Evolutionary conservation across 108 stramenopile species (phyloP).

Genomic region (Stephanodiscus triporus): DNA sequence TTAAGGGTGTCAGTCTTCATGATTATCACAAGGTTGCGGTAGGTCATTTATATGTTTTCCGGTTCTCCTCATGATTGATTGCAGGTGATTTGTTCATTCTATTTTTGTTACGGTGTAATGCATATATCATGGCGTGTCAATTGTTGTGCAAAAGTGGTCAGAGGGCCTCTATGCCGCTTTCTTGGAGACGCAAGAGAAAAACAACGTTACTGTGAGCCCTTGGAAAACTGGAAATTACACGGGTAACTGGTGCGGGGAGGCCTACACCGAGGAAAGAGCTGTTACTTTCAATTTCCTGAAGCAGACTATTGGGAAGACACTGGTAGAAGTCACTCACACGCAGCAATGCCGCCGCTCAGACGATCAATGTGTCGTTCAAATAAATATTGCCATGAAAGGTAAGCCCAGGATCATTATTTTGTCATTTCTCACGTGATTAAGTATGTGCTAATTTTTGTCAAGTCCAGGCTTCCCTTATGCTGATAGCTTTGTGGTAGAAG

Average conservation of each 20-base stretch:
- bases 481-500: constrained; percentile 76
- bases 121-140: no score
- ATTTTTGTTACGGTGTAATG: not conserved
- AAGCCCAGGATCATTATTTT: no score
- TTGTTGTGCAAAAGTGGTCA: constrained; percentile 15
- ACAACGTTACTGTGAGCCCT: constrained; percentile 22
- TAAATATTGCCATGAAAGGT: constrained; percentile 51
- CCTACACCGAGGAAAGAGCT: constrained; percentile 50
- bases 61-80: not conserved
- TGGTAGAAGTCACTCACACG: constrained; percentile 74
- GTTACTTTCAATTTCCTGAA: constrained; percentile 71
- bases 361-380: constrained; percentile 63
- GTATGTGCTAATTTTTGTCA: no score
- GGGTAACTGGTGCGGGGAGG: constrained; percentile 63
- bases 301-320: constrained; percentile 75
- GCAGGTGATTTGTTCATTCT: not conserved
- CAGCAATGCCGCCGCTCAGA: constrained; percentile 63
- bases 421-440: no score
- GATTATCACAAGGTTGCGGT: constrained; percentile 43
- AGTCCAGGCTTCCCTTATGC: constrained; percentile 76
- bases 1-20: constrained; percentile 30
- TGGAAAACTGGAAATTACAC: constrained; percentile 28
- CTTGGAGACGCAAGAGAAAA: constrained; percentile 18
- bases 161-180: constrained; percentile 38
- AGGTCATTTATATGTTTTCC: not conserved